A percentile compares a stretch with the other conserved stretches of the same genome.
Evolutionary conservation across 768 basidiomycete species (phyloP).

Genomic region (Pleurotus cornucopiae): DNA sequence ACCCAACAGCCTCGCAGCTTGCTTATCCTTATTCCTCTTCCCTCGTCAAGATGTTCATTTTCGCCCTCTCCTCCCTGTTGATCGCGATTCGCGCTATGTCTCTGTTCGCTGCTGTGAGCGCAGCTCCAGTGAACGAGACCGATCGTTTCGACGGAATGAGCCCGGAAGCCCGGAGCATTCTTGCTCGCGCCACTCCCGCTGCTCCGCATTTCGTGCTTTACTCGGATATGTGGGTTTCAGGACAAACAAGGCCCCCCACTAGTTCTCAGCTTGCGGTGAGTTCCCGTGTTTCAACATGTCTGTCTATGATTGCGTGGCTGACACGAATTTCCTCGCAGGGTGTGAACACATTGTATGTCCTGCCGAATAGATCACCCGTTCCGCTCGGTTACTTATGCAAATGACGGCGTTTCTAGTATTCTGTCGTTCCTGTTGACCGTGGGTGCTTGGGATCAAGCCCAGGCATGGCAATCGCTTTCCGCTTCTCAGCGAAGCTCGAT

Average conservation of each 20-base stretch:
- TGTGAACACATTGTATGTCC: slow-evolving; percentile 23
- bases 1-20: not conserved
- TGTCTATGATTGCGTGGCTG: not conserved
- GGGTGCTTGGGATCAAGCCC: slow-evolving; percentile 42
- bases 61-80: slow-evolving; percentile 3
- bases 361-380: slow-evolving; percentile 2
- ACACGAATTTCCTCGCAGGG: slow-evolving; percentile 13
- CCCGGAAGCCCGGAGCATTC: slow-evolving; percentile 9
- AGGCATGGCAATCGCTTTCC: slow-evolving; percentile 38
- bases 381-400: not conserved
- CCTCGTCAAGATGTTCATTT: not conserved
- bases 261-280: slow-evolving; percentile 26
- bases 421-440: slow-evolving; percentile 37
- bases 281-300: not conserved
- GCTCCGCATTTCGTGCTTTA: slow-evolving; percentile 38
- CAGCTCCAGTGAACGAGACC: slow-evolving; percentile 1
- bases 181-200: slow-evolving; percentile 16
- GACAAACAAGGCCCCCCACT: slow-evolving; percentile 32
- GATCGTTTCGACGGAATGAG: not conserved
- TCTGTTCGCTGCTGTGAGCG: not conserved
- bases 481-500: slow-evolving; percentile 33
- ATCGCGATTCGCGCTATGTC: not conserved
- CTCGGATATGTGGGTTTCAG: slow-evolving; percentile 31
- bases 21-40: not conserved
- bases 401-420: slow-evolving; percentile 12